Base-by-base conservation (phyloP, 768 basidiomycete species). In the Porpolomopsis calyptriformis region DNA sequence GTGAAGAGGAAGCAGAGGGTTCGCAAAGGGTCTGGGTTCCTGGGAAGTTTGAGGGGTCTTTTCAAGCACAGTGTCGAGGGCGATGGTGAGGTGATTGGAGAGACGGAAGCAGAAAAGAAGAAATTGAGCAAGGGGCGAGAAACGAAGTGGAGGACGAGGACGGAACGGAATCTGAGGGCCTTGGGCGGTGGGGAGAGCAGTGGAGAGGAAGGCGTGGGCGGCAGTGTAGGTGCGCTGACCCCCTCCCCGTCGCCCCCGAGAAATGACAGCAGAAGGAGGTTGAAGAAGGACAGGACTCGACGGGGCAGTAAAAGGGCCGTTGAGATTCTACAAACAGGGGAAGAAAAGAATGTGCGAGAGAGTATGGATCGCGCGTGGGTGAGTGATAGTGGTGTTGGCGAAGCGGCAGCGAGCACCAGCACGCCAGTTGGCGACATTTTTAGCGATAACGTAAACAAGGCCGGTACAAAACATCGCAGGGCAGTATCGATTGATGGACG, bases 1-100 rank as follows among this genome's bases (percentile, higher is more conserved):
- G 57, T 56, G 48, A 51, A 55, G 35, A 52, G 52, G 43, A 54
- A 36, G 40, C 40, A 40, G 27, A 55, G 54, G 35, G 38, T 56
- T 40, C 55, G 57, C 14, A 47, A 49, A 11, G 54, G 58, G 41
- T 46, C 46, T 2, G 45, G 62, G 16, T 67, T 78, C 45, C 66
- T 77, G 29, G 72, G 70, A 24, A 70, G 71, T 33, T 53, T 77
- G 42, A 65, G 64, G 8, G 69, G 68, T 9, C 56, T 77, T 14
- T 77, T 78, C 55, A 58, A 27, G 38, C 60, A 55, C 44, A 59
- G 55, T 8, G 53, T 53, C 47, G 57, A 51, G 20, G 58, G 54
- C 34, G 63, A 61, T 23, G 35, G 25, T 27, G 49, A 47, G 24
- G 54, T 43, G 20, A 49, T 45, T 20, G 47, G 23, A 14, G 59